phyloP scores from a whole-genome alignment of 192 early-diverging fungal species.

The Spizellomyces punctatus region DNA sequence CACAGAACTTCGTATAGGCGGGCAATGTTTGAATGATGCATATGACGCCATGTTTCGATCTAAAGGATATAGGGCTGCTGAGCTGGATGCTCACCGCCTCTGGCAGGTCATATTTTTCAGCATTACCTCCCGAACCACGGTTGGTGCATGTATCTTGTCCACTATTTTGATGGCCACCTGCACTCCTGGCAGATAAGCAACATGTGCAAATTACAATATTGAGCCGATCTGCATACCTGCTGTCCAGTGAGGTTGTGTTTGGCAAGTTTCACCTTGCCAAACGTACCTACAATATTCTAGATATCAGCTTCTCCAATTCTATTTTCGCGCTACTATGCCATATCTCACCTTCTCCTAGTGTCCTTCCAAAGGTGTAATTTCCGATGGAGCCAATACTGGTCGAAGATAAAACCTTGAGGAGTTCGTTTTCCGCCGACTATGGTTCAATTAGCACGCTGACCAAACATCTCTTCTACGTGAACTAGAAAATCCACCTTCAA shows the following conservation, averaged over 20 bases:
- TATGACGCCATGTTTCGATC: constrained; percentile 69
- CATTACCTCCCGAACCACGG: constrained; percentile 46
- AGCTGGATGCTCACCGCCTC: no score
- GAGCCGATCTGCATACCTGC: constrained; percentile 28
- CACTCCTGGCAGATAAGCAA: not conserved
- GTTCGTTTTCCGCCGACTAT: constrained; percentile 22
- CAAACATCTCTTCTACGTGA: no score
- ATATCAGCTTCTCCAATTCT: not conserved
- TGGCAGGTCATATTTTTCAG: not conserved
- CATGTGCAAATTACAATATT: not conserved
- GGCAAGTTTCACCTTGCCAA: constrained; percentile 55
- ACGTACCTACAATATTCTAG: constrained; percentile 35
- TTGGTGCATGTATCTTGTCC: constrained; percentile 52
- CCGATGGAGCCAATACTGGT: constrained; percentile 32
- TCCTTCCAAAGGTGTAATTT: constrained; percentile 46
- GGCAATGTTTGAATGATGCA: constrained; percentile 79
- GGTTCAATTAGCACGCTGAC: no score
- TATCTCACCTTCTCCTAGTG: constrained; percentile 49
- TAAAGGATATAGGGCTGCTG: constrained; percentile 1
- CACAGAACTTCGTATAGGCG: constrained; percentile 76
- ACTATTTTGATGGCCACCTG: constrained; percentile 61
- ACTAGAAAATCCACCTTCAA: no score
- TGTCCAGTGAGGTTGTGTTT: constrained; percentile 48
- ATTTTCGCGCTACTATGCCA: not conserved
- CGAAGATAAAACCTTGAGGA: constrained; percentile 36